Evolutionary conservation across 2,329 filamentous ascomycete genomes (phyloP), one percentile per base, ranked within the genome.

Genomic region (Rachicladosporium sp.): DNA sequence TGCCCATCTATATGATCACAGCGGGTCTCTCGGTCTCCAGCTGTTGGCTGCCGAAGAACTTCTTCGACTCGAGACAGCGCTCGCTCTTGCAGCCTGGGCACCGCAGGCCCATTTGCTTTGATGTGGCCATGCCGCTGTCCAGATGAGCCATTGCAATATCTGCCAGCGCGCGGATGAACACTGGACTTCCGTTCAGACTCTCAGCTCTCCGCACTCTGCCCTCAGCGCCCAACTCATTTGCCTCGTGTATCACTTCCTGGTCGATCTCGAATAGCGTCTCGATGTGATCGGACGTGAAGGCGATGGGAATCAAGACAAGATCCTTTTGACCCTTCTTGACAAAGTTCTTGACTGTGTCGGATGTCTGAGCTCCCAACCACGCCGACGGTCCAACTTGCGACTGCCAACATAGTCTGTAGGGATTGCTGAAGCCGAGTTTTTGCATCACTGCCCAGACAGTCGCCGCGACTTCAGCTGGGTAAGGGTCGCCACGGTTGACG

Each of bases 231-330:
- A 75, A 65, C 53, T 83, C 76, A 10, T 82, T 78, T 1, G 75
- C 85, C 61, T 93, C 88, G 42, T 85, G 82, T 55, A 98, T 96
- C 31, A 98, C 86, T 63, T 98, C 91, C 52, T 85, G 72, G 59
- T 98, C 91, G 38, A 98, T 68, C 62, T 98, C 91, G 59, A 81
- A 96, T 1, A 98, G 69, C 0, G 91, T 98, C 66, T 98, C 91
- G 50, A 98, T 98, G 58, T 98, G 91, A 55, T 98, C 91, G n/a
- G 85, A 93, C 0, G 91, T 98, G 59, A 98, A 98, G 5, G 91
- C 91, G 49, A 98, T 93, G 0, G 91, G 91, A 40, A 98, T 86
- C 5, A 98, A 70, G 1, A 95, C 71, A 40, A 98, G 70, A 56
- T 98, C 87, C 40, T 80, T 93, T 56, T 95, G 84, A 1, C 89